phyloP scores from a whole-genome alignment of 768 basidiomycete species.

The Arthromyces matolae region DNA sequence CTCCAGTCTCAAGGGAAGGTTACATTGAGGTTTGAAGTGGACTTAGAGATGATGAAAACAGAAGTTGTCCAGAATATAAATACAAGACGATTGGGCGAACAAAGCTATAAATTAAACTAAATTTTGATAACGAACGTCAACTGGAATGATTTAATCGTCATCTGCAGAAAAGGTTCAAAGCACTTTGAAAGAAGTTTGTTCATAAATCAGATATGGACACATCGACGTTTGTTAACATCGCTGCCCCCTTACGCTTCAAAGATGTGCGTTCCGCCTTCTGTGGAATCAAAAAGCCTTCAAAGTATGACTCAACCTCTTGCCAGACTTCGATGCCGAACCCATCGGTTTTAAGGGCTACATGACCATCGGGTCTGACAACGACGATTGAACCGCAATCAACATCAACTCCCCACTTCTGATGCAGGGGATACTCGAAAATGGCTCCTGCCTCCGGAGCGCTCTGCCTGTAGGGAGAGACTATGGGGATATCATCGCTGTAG shows the following conservation, averaged over 20 bases:
- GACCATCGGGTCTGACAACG: constrained; percentile 14
- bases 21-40: too few relatives aligned
- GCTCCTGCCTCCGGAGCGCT: constrained; percentile 13
- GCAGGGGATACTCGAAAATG: constrained; percentile 16
- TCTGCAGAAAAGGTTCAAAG: too few relatives aligned
- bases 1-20: too few relatives aligned
- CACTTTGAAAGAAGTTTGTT: too few relatives aligned
- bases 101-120: too few relatives aligned
- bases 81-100: too few relatives aligned
- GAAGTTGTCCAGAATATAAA: too few relatives aligned
- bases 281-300: constrained; percentile 10
- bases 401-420: constrained; percentile 16
- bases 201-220: constrained; percentile 1
- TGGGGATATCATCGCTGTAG: constrained; percentile 15
- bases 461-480: constrained; percentile 15
- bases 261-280: not conserved
- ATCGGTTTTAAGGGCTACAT: constrained; percentile 10
- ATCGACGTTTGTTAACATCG: not conserved
- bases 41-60: too few relatives aligned
- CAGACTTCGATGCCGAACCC: constrained; percentile 11
- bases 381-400: constrained; percentile 11
- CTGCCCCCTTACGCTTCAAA: constrained; percentile 1
- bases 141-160: too few relatives aligned
- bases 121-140: too few relatives aligned
- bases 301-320: constrained; percentile 13